Conservation (phyloP, 1,284 basidiomycete genomes). For the Entoloma clypeatum region DNA sequence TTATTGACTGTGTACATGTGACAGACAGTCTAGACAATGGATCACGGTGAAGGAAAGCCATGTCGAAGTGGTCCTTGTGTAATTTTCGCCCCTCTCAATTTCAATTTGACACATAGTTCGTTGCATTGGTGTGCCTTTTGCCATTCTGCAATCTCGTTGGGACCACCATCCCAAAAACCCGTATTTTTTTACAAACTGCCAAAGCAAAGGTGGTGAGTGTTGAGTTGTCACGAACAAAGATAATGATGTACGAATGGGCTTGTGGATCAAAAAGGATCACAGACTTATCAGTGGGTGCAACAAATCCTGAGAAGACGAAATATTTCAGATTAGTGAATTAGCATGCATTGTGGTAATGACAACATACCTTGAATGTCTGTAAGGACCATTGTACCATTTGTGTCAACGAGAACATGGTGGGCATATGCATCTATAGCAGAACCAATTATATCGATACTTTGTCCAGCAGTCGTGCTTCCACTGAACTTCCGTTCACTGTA, state of each 20-base stretch:
- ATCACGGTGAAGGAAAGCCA: no score
- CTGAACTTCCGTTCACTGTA: conserved; percentile 21
- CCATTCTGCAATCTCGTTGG: conserved; percentile 1
- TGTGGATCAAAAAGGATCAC: conserved; percentile 23
- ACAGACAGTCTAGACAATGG: no score
- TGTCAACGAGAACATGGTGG: conserved; percentile 22
- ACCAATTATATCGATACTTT: conserved; percentile 17
- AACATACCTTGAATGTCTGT: conserved; percentile 24
- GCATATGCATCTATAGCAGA: conserved; percentile 22
- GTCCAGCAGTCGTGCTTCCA: conserved; percentile 18
- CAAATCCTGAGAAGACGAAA: conserved; percentile 7
- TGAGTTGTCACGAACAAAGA: not conserved
- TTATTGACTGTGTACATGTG: no score
- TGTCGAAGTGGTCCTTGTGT: not conserved
- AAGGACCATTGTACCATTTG: conserved; percentile 14
- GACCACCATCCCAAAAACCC: conserved; percentile 5
- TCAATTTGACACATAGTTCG: conserved; percentile 1
- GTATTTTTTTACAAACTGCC: conserved; percentile 4
- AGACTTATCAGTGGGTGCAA: conserved; percentile 12
- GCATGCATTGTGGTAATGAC: no score
- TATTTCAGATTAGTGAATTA: no score
- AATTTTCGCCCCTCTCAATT: not conserved
- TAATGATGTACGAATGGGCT: conserved; percentile 13
- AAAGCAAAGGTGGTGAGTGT: not conserved
- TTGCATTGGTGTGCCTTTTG: conserved; percentile 5